These are phyloP conservation scores for Phytophthora macrochlamydospora DNA, from an alignment of 352 stramenopile genomes.

Conservation along the genomic window DNA sequence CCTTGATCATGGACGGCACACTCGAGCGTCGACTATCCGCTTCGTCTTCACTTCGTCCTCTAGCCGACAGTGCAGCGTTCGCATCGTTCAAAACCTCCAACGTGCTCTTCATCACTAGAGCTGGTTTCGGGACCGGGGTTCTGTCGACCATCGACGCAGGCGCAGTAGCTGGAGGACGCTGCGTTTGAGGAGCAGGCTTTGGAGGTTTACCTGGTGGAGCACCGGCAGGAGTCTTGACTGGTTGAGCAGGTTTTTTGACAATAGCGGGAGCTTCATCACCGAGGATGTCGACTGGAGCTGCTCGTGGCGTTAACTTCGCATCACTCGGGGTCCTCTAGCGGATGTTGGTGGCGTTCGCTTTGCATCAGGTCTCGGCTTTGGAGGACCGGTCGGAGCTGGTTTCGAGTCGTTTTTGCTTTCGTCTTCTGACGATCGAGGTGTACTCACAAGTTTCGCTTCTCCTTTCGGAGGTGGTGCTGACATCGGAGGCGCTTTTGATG, in stretches of 20 bases:
- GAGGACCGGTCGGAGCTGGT: conserved; percentile 7
- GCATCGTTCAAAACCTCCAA: conserved; percentile 79
- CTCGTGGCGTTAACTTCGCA: conserved; percentile 32
- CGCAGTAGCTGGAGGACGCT: conserved; percentile 16
- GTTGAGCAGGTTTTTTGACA: background rate
- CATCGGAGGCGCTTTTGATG: conserved; percentile 6
- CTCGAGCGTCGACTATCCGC: conserved; percentile 13
- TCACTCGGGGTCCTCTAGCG: conserved; percentile 23
- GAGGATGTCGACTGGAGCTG: conserved; percentile 49
- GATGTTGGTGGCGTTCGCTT: conserved; percentile 32
- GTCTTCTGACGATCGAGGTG: conserved; percentile 14
- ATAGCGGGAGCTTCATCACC: conserved; percentile 29
- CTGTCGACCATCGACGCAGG: conserved; percentile 25
- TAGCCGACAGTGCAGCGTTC: conserved; percentile 40
- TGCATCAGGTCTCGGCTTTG: conserved; percentile 28
- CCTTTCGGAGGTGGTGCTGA: conserved; percentile 22
- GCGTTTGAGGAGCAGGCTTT: conserved; percentile 14
- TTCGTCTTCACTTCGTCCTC: conserved; percentile 32
- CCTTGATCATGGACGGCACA: conserved; percentile 4
- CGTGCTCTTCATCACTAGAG: conserved; percentile 60
- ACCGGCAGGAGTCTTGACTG: conserved; percentile 4
- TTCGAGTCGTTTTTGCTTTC: conserved; percentile 28
- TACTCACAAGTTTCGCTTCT: conserved; percentile 19
- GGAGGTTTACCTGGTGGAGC: conserved; percentile 24
- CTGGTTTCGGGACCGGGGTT: conserved; percentile 28